Evolutionary conservation across 1,139 yeast species (phyloP).

Genomic region (Kluyveromyces marxianus): DNA sequence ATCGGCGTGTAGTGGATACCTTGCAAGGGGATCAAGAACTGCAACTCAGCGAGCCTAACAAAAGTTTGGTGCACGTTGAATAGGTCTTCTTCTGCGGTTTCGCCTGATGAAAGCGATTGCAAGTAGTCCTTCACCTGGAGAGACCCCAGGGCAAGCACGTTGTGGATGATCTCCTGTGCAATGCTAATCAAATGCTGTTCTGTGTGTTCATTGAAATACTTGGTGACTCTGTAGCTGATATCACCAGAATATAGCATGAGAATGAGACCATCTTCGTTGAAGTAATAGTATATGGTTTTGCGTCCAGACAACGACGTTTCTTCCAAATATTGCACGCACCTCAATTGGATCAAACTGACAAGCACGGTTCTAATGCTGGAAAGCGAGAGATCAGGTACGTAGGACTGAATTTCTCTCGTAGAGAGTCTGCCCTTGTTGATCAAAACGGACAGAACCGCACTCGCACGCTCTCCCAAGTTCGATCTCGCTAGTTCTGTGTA

Average conservation of each 20-base stretch:
- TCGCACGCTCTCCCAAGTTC: conserved; percentile 60
- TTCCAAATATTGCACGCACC: conserved; percentile 52
- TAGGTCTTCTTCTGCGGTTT: conserved; percentile 5
- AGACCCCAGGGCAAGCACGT: conserved; percentile 57
- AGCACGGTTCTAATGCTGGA: conserved; percentile 47
- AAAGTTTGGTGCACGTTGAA: conserved; percentile 16
- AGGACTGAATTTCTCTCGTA: conserved; percentile 39
- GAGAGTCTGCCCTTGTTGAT: conserved; percentile 54
- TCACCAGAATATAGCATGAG: conserved; percentile 71
- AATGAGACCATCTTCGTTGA: conserved; percentile 58
- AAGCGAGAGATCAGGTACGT: conserved; percentile 36
- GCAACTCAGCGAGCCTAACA: conserved; percentile 28
- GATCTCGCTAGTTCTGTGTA: conserved; percentile 47
- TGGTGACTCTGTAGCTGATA: conserved; percentile 45
- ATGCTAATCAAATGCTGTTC: conserved; percentile 27
- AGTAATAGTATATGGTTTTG: conserved; percentile 43
- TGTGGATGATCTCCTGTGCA: conserved; percentile 63
- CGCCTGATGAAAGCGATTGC: conserved; percentile 30
- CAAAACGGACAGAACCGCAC: conserved; percentile 45
- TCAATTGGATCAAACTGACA: conserved; percentile 59
- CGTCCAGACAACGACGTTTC: conserved; percentile 33
- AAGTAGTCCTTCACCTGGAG: conserved; percentile 56
- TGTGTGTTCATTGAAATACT: conserved; percentile 12
- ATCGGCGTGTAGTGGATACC: conserved; percentile 37
- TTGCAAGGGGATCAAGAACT: conserved; percentile 50